Base-by-base conservation (phyloP, 768 basidiomycete species). In the Peribolospora kevripleyi region DNA sequence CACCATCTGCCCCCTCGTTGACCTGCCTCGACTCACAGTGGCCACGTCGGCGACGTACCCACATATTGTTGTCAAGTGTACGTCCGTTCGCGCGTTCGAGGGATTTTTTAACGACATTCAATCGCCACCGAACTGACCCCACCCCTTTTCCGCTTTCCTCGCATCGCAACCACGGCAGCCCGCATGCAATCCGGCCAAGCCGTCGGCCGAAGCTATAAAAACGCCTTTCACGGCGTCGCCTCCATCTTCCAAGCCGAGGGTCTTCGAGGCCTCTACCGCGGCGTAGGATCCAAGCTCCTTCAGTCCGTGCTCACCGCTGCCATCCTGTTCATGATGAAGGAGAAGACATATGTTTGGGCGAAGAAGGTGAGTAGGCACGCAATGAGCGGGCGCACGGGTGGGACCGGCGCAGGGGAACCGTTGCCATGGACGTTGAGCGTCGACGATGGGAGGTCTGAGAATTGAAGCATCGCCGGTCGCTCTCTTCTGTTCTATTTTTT, bases 301-400 rank as follows among this genome's bases (percentile, higher is more conserved):
- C 91, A 95, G 68, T 86, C 82, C 59, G 84, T 93, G 1, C 72
- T 95, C 51, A 91, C 87, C 6, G 11, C 60, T 2, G 86, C 87
- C 5, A 85, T 97, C 61, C 73, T 97, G 60, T 97, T 97, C 65
- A 82, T 80, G 10, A 77, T 82, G 6, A 91, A 97, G 67, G 75
- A 80, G 62, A 74, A 86, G 59, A 68, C 71, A 50, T 72, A 70
- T 59, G 66, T 67, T 52, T 58, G 64, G 10, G 66, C 68, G 45
- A 65, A 66, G 57, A 61, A 62, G 58, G 68, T 66, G 50, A 42
- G 62, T 25, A 25, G 25, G 25, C 25, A 25, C 25, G 25, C 25
- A 25, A 25, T 25, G 25, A 25, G 25, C 25, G 25, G 25, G 25
- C 25, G 25, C 25, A 25, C 25, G 25, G 25, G 25, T 25, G 25